Evolutionary conservation across 768 basidiomycete species (phyloP), one percentile per base, ranked within the genome.

Genomic region (Cubamyces sp.): DNA sequence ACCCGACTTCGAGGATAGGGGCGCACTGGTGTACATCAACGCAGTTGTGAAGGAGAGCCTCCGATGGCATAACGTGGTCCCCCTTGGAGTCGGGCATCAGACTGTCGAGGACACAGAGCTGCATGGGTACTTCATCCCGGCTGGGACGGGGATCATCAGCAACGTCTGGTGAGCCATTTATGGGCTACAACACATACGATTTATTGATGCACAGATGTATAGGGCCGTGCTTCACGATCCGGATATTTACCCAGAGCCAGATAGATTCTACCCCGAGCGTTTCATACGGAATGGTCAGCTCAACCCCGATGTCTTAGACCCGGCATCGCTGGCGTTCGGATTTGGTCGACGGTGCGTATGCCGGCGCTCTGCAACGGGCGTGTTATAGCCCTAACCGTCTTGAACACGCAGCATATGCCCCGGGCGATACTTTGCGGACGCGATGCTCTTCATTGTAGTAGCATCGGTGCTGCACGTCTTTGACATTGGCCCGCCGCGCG

Each of bases 171-270:
- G 49, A 14, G 57, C n/a, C n/a, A n/a, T n/a, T n/a, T n/a, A n/a
- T n/a, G n/a, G n/a, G n/a, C n/a, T n/a, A n/a, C n/a, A n/a, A n/a
- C n/a, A n/a, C n/a, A n/a, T n/a, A n/a, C n/a, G n/a, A n/a, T n/a
- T n/a, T n/a, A n/a, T n/a, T n/a, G n/a, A n/a, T n/a, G n/a, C n/a
- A n/a, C n/a, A n/a, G n/a, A n/a, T n/a, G n/a, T n/a, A n/a, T n/a
- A n/a, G n/a, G n/a, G n/a, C n/a, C n/a, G n/a, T n/a, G n/a, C n/a
- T 30, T 3, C 28, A 30, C 28, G 28, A 99, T 74, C 84, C 90
- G 23, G 78, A 80, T 40, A 84, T 94, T 41, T 99, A 91, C 80
- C 90, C 92, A 23, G 84, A 94, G 39, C 96, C 96, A 12, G 91
- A 95, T 34, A 71, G 74, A 45, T 88, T 98, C 75, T 63, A 78